phyloP scores from a whole-genome alignment of 129 eudicot species.

The Daucus carota region DNA sequence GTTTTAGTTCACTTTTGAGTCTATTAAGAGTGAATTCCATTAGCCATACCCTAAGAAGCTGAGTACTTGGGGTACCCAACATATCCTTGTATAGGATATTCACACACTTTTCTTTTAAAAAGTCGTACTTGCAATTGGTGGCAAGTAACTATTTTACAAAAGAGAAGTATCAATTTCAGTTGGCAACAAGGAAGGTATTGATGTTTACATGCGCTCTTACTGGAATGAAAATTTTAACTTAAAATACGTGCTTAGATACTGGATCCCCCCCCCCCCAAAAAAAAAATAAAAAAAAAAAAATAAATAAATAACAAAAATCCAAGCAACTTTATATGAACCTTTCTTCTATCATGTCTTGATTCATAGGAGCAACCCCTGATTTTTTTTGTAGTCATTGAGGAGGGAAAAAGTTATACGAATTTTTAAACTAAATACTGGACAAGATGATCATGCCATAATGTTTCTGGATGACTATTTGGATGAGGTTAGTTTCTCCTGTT shows the following conservation, averaged over 20 bases:
- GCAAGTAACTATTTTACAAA: not conserved
- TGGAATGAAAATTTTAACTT: not conserved
- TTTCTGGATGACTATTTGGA: slow-evolving; percentile 71
- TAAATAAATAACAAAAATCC: too few relatives aligned
- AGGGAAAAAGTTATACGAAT: slow-evolving; percentile 71
- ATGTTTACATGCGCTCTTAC: not conserved
- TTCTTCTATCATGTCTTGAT: not conserved
- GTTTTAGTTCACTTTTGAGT: not conserved
- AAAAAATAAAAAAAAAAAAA: too few relatives aligned
- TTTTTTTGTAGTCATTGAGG: slow-evolving; percentile 50
- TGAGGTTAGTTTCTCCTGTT: slow-evolving; percentile 43
- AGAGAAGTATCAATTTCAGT: not conserved
- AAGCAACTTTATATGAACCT: too few relatives aligned
- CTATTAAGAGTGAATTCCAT: too few relatives aligned
- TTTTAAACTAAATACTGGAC: slow-evolving; percentile 87
- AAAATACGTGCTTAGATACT: not conserved
- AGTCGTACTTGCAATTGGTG: not conserved
- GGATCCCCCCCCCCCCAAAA: too few relatives aligned
- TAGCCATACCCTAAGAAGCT: too few relatives aligned
- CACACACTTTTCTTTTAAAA: not conserved
- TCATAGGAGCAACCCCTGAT: not conserved
- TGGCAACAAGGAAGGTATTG: not conserved
- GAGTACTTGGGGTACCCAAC: too few relatives aligned
- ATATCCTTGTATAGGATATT: too few relatives aligned
- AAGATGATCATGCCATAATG: slow-evolving; percentile 97